These are phyloP conservation scores for Juglanconis sp. DNA, from an alignment of 2,329 filamentous ascomycete species.

Conservation along the genomic window DNA sequence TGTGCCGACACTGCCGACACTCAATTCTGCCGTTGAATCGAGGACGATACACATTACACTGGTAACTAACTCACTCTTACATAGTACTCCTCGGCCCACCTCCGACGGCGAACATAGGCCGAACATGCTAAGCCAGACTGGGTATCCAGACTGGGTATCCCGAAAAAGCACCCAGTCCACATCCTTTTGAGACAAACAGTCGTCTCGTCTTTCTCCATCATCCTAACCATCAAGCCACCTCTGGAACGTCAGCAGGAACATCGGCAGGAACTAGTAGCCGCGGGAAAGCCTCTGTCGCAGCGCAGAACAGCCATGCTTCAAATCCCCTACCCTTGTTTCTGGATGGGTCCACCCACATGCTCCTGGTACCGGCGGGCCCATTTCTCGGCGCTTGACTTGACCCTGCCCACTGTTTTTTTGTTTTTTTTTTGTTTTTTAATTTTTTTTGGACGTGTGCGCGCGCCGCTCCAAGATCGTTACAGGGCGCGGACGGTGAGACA, in stretches of 20 bases:
- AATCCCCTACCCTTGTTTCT: background rate
- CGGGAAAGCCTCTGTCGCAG: too few species aligned
- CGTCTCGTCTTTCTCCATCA: background rate
- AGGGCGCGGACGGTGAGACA: background rate
- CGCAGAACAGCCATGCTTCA: background rate
- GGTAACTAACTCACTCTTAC: background rate
- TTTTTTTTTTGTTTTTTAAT: too few species aligned
- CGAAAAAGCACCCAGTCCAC: background rate
- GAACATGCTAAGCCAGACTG: background rate
- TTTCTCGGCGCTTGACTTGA: background rate
- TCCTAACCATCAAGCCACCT: conserved; percentile 1
- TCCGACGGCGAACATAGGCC: background rate
- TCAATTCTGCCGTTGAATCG: too few species aligned
- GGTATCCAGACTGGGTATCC: background rate
- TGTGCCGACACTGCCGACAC: background rate
- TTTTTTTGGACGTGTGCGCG: background rate
- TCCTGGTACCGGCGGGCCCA: background rate
- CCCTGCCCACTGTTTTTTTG: background rate
- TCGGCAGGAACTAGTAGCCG: background rate
- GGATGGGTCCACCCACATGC: background rate
- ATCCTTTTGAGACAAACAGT: conserved; percentile 1
- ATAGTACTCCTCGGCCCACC: background rate
- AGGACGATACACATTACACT: background rate
- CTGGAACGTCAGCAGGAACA: conserved; percentile 2
- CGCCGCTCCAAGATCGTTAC: background rate